A percentile compares a stretch with the other conserved stretches of the same genome.
Evolutionary conservation across 176 grass and related monocot genomes (phyloP).

Genomic region (Pontederia crassipes): DNA sequence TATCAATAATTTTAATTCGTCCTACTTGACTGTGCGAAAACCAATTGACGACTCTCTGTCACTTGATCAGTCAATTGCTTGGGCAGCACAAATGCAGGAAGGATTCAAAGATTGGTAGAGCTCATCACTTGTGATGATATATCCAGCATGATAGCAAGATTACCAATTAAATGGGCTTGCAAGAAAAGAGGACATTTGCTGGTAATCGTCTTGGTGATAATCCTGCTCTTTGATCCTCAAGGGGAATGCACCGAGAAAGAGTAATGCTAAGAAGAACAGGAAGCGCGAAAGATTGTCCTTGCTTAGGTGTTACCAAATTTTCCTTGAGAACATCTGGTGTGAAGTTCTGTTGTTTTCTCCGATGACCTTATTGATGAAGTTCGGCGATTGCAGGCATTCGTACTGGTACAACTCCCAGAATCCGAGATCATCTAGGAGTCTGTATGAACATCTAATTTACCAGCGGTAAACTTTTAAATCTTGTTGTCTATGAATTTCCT

Average conservation of each 20-base stretch:
- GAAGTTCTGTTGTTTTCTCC: no score
- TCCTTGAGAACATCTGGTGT: no score
- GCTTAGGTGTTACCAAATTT: constrained; percentile 7
- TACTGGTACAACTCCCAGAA: no score
- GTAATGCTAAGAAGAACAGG: constrained; percentile 36
- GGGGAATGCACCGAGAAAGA: constrained; percentile 22
- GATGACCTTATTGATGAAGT: no score
- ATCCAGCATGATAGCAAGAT: constrained; percentile 38
- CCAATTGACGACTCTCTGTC: constrained; percentile 68
- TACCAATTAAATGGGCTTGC: constrained; percentile 55
- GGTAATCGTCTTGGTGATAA: constrained; percentile 25
- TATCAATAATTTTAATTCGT: constrained; percentile 58
- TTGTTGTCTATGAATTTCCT: no score
- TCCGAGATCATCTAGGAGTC: no score
- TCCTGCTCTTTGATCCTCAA: constrained; percentile 25
- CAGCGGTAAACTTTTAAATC: no score
- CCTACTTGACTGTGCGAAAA: constrained; percentile 54
- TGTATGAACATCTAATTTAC: no score
- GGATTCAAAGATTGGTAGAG: constrained; percentile 47
- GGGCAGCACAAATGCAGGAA: constrained; percentile 77
- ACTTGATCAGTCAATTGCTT: constrained; percentile 64
- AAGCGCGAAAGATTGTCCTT: constrained; percentile 51
- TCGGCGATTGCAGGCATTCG: no score
- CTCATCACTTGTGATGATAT: constrained; percentile 46
- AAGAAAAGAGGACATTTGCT: constrained; percentile 48